These are phyloP conservation scores for Bondarzewia mesenterica DNA, from an alignment of 1,284 basidiomycete species.

Conservation along the genomic window DNA sequence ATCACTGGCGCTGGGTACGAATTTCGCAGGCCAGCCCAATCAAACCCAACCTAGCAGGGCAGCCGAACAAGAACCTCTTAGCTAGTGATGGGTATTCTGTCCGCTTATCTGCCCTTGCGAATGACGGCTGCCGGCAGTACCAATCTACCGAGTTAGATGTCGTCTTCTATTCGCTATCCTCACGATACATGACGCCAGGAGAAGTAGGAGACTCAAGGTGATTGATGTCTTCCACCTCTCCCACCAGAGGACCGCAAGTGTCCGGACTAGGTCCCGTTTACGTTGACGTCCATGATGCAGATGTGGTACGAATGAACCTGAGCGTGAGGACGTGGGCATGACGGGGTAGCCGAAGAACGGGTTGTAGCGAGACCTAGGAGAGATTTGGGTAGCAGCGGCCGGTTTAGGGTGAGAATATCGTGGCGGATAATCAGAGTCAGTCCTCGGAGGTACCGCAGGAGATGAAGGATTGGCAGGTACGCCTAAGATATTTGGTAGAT, in stretches of 20 bases:
- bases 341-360: conserved; percentile 83
- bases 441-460: not conserved
- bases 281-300: conserved; percentile 55
- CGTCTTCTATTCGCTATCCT: conserved; percentile 9
- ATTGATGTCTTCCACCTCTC: conserved; percentile 39
- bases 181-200: conserved; percentile 13
- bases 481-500: conserved; percentile 2
- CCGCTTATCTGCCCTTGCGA: not conserved
- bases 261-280: conserved; percentile 63
- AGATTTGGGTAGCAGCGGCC: conserved; percentile 20
- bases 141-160: too few species aligned
- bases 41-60: not conserved
- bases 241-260: conserved; percentile 61
- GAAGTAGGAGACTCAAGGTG: conserved; percentile 21
- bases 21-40: not conserved
- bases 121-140: too few species aligned
- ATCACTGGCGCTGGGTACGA: too few species aligned
- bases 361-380: conserved; percentile 54
- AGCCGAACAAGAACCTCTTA: not conserved
- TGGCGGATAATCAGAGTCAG: not conserved
- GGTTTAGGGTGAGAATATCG: not conserved
- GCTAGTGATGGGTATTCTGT: not conserved
- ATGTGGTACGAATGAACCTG: conserved; percentile 25
- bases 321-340: conserved; percentile 24
- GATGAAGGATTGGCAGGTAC: not conserved